Percentiles rank a stretch among this genome's conserved stretches.
phyloP scores from a whole-genome alignment of 2,329 filamentous ascomycete genomes.

The Acrodontium crateriforme region DNA sequence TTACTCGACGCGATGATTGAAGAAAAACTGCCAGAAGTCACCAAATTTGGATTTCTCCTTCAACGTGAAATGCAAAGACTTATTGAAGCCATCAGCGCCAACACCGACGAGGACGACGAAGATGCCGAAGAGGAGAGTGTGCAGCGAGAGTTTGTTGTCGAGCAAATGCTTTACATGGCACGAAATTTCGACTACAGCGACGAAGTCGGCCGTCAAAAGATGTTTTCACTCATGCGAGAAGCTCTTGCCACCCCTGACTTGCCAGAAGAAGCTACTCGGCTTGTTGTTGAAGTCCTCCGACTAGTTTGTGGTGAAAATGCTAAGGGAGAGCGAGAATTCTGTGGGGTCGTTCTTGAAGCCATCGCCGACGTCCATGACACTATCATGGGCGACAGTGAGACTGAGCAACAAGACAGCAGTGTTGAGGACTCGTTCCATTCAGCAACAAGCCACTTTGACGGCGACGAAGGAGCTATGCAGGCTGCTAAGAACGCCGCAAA shows the following conservation, averaged over 20 bases:
- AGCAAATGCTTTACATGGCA: conserved; percentile 86
- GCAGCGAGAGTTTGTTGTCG: conserved; percentile 88
- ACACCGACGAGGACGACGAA: conserved; percentile 39
- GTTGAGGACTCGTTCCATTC: conserved; percentile 83
- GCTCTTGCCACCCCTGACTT: conserved; percentile 73
- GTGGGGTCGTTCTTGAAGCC: conserved; percentile 75
- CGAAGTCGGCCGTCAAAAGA: conserved; percentile 85
- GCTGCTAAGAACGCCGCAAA: conserved; percentile 22
- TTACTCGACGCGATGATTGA: conserved; percentile 66
- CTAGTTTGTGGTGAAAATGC: conserved; percentile 65
- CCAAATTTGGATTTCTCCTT: conserved; percentile 74
- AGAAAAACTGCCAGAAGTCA: conserved; percentile 91
- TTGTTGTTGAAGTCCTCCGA: conserved; percentile 68
- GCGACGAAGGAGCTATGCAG: conserved; percentile 39
- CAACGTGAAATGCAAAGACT: conserved; percentile 64
- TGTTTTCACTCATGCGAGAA: conserved; percentile 83
- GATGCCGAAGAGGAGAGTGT: conserved; percentile 64
- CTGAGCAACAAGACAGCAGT: conserved; percentile 31
- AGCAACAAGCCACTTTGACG: conserved; percentile 70
- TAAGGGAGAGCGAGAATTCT: conserved; percentile 69
- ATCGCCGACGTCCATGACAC: conserved; percentile 95
- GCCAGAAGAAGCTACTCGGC: conserved; percentile 82
- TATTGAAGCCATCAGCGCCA: conserved; percentile 47
- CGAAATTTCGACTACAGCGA: conserved; percentile 93
- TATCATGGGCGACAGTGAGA: conserved; percentile 56